Percentiles rank a stretch among this genome's conserved stretches.
Evolutionary conservation across 2,329 filamentous ascomycete genomes (phyloP).

Genomic region (Botrytis medusae): DNA sequence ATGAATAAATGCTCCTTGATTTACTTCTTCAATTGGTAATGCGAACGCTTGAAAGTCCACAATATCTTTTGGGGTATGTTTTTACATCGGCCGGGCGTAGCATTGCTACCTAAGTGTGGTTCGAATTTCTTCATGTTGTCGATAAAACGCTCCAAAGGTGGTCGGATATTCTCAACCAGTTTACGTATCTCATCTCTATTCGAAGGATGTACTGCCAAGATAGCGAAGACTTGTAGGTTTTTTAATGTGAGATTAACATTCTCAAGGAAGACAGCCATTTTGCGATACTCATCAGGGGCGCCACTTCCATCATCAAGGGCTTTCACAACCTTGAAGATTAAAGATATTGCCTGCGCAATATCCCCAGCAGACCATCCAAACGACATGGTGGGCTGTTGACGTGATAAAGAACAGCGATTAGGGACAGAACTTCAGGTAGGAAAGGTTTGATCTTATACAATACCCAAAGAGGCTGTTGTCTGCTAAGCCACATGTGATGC

Average conservation of each 20-base stretch:
- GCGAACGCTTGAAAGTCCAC: background rate
- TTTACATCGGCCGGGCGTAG: background rate
- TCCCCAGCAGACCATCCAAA: constrained; percentile 26
- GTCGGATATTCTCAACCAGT: background rate
- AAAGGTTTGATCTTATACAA: background rate
- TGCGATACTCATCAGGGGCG: constrained; percentile 1
- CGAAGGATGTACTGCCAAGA: background rate
- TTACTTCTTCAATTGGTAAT: background rate
- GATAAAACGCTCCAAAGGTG: background rate
- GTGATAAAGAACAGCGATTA: background rate
- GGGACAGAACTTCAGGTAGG: background rate
- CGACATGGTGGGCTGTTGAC: constrained; percentile 11
- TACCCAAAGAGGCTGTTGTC: background rate
- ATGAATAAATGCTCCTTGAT: background rate
- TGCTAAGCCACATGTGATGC: background rate
- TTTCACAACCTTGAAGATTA: constrained; percentile 16
- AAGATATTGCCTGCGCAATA: constrained; percentile 20
- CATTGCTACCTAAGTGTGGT: background rate
- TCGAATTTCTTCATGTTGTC: background rate
- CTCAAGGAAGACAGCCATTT: background rate
- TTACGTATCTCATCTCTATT: background rate
- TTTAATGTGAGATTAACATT: background rate
- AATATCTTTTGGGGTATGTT: background rate
- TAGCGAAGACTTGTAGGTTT: background rate
- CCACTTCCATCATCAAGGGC: constrained; percentile 20